Evolutionary conservation across 345 rosid species (phyloP).

Genomic region (Combretum micranthum): DNA sequence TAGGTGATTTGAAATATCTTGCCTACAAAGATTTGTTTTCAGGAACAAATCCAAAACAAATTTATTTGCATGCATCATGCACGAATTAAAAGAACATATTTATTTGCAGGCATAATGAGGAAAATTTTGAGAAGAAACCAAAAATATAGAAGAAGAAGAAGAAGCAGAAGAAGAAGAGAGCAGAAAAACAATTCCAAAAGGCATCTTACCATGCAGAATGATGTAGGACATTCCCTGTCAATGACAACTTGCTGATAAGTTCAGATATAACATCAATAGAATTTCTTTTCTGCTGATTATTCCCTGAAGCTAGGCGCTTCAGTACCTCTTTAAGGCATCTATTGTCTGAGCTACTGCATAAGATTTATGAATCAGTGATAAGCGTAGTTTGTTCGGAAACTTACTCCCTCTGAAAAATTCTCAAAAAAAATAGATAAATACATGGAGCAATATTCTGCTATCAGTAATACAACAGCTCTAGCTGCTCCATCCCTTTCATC

Average conservation of each 20-base stretch:
- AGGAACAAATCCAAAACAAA: conserved; percentile 1
- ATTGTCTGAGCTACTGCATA: conserved; percentile 43
- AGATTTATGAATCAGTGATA: conserved; percentile 27
- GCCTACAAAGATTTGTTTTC: conserved; percentile 35
- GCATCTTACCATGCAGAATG: conserved; percentile 49
- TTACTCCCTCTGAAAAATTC: conserved; percentile 1
- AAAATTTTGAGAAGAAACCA: conserved; percentile 2
- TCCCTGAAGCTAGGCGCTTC: conserved; percentile 59
- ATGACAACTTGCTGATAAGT: conserved; percentile 35
- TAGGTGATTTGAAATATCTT: conserved; percentile 51
- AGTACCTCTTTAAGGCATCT: conserved; percentile 63
- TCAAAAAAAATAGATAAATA: conserved; percentile 22
- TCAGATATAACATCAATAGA: conserved; percentile 75
- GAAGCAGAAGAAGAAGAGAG: conserved; percentile 12
- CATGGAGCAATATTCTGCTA: conserved; percentile 76
- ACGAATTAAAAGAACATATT: too few relatives aligned
- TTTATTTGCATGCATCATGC: background rate
- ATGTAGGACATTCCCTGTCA: conserved; percentile 28
- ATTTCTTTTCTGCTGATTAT: conserved; percentile 55
- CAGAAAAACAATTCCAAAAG: conserved; percentile 9
- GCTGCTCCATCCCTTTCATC: conserved; percentile 84
- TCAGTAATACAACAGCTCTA: conserved; percentile 58
- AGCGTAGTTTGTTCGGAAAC: conserved; percentile 6
- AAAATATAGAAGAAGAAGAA: conserved; percentile 9
- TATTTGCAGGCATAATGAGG: too few relatives aligned